Percentiles rank a stretch among this genome's conserved stretches.
These are phyloP conservation scores for Aspergillus asperescens DNA, from an alignment of 495 filamentous ascomycete genomes.

Conservation along the genomic window DNA sequence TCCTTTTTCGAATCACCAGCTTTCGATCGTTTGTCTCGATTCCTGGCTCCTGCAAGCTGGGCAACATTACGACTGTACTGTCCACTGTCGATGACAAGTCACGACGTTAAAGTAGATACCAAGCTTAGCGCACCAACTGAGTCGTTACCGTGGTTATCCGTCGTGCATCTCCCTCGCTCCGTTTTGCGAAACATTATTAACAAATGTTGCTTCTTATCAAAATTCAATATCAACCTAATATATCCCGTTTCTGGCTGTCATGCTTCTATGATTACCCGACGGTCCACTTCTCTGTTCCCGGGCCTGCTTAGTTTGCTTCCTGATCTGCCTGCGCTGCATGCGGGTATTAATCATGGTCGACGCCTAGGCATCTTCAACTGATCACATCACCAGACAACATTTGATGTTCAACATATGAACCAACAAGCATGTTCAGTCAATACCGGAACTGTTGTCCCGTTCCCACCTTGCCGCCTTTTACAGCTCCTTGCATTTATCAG, in stretches of 20 bases:
- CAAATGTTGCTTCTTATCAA: neutral
- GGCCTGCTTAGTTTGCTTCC: neutral
- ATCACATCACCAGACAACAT: neutral
- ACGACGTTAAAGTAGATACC: neutral
- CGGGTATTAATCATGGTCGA: neutral
- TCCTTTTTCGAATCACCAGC: neutral
- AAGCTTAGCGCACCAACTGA: conserved; percentile 1
- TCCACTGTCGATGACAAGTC: neutral
- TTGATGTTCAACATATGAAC: neutral
- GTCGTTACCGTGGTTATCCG: neutral
- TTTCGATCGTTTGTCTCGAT: neutral
- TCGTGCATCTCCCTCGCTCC: neutral
- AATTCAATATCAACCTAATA: neutral
- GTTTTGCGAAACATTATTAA: neutral
- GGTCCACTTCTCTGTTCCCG: neutral
- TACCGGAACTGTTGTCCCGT: neutral
- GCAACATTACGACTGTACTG: neutral
- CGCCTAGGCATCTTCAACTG: neutral
- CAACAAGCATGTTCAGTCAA: neutral
- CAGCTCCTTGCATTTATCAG: conserved; percentile 5
- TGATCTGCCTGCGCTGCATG: neutral
- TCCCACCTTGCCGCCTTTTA: neutral
- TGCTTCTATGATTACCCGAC: neutral
- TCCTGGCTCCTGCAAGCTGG: neutral
- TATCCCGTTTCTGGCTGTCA: neutral